These are phyloP conservation scores for Gymnopilus junonius DNA, from an alignment of 768 basidiomycete species.

Conservation along the genomic window DNA sequence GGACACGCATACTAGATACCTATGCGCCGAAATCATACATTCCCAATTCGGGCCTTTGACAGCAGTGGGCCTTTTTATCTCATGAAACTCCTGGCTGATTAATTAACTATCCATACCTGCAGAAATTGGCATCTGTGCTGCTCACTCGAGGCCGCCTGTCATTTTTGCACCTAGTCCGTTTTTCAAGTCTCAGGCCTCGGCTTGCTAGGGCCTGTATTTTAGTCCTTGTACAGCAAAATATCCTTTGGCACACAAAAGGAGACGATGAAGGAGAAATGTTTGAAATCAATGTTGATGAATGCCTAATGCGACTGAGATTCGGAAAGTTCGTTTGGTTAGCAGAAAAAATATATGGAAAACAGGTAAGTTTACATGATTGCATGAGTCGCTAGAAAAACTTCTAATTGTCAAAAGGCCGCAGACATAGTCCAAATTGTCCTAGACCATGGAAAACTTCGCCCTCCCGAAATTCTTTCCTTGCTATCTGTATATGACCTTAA, in stretches of 20 bases:
- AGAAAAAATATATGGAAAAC: constrained; percentile 67
- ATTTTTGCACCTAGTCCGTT: constrained; percentile 67
- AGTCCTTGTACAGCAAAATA: constrained; percentile 88
- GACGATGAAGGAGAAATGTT: constrained; percentile 77
- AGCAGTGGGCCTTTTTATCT: constrained; percentile 49
- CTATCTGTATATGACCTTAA: constrained; percentile 59
- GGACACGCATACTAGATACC: constrained; percentile 59
- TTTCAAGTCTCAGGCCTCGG: constrained; percentile 68
- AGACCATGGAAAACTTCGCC: constrained; percentile 85
- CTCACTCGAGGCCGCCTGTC: constrained; percentile 87
- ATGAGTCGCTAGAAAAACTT: not conserved
- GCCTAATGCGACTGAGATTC: constrained; percentile 80
- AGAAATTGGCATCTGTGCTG: constrained; percentile 78
- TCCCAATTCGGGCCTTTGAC: constrained; percentile 69
- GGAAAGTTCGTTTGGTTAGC: constrained; percentile 82
- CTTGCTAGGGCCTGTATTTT: constrained; percentile 73
- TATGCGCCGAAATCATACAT: constrained; percentile 66
- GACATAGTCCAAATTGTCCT: constrained; percentile 78
- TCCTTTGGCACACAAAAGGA: constrained; percentile 81
- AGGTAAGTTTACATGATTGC: constrained; percentile 49
- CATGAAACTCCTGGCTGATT: not conserved
- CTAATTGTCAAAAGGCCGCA: constrained; percentile 54
- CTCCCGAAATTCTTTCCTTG: constrained; percentile 66
- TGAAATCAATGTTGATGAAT: constrained; percentile 85
- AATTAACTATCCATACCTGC: constrained; percentile 5